Base-by-base conservation (phyloP, 805 yeast species). In the Blastobotrys chiropterorum region DNA sequence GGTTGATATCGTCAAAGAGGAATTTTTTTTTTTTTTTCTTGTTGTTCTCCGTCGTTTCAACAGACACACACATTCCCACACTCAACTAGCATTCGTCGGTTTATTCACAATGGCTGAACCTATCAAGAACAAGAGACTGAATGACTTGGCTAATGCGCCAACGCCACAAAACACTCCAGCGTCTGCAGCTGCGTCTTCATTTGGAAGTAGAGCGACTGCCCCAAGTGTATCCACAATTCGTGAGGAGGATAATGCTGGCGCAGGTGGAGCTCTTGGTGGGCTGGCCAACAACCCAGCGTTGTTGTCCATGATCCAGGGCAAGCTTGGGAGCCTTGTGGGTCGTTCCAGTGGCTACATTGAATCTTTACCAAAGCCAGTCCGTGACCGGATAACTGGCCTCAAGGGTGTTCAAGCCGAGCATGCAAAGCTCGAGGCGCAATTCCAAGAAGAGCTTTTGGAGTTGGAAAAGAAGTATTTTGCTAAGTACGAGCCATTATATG, bases 161-260 rank as follows among this genome's bases (percentile, higher is more conserved):
- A 94, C 99, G 0, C 99, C 99, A 3, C 99, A 94, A 67, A 94
- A 94, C 76, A 94, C 99, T 1, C 99, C 99, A 14, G 87, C 98
- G 2, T 82, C 92, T 38, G 86, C 85, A 38, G 77, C 88, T 42
- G 82, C 81, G 55, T 83, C 90, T 19, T 86, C 82, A 65, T 72
- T 89, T 60, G 67, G 66, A 67, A 81, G 78, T 65, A 73, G 77
- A 51, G 67, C 65, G 30, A 55, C 59, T 66, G 62, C 60, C 56
- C 68, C 75, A 39, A 58, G 68, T 51, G 73, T 82, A 48, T 82
- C 88, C 49, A 88, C 96, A 44, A 87, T 87, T 64, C 78, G 76
- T 58, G 96, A 90, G 66, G 86, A 81, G 58, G 84, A 53, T 21
- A 19, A 19, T 6, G 20, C 11, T 16, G 63, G 57, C 44, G 59